These are phyloP conservation scores for Secale cereale DNA, from an alignment of 176 grass and related monocot genomes.

Conservation along the genomic window DNA sequence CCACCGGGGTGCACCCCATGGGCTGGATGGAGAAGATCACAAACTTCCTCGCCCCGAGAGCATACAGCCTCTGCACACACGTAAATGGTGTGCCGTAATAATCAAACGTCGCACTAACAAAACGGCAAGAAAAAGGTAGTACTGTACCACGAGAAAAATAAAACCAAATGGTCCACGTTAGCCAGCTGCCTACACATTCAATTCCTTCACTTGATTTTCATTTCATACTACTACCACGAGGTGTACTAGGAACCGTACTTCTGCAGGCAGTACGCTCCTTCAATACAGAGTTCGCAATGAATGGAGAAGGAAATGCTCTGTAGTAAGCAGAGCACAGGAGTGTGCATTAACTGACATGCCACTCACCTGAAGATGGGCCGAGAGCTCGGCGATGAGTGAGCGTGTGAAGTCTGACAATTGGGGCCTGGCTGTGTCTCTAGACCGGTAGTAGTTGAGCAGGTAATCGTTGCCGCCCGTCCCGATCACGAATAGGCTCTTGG, in stretches of 20 bases:
- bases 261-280: neutral
- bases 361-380: conserved; percentile 47
- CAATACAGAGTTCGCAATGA: neutral
- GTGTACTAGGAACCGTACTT: neutral
- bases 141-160: neutral
- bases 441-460: conserved; percentile 55
- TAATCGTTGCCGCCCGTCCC: conserved; percentile 66
- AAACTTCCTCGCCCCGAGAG: conserved; percentile 57
- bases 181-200: neutral
- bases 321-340: neutral
- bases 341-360: neutral
- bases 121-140: neutral
- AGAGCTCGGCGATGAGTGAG: conserved; percentile 32
- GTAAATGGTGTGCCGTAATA: neutral
- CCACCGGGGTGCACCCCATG: conserved; percentile 51
- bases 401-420: conserved; percentile 37
- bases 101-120: neutral
- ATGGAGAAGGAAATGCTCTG: neutral
- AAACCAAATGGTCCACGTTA: conserved; percentile 1
- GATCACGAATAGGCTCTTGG: conserved; percentile 52
- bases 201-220: neutral
- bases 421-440: neutral
- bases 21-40: conserved; percentile 65
- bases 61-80: conserved; percentile 38
- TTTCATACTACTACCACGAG: neutral